Evolutionary conservation across 1,284 basidiomycete genomes (phyloP), one percentile per base, ranked within the genome.

Genomic region (Meira nashicola): DNA sequence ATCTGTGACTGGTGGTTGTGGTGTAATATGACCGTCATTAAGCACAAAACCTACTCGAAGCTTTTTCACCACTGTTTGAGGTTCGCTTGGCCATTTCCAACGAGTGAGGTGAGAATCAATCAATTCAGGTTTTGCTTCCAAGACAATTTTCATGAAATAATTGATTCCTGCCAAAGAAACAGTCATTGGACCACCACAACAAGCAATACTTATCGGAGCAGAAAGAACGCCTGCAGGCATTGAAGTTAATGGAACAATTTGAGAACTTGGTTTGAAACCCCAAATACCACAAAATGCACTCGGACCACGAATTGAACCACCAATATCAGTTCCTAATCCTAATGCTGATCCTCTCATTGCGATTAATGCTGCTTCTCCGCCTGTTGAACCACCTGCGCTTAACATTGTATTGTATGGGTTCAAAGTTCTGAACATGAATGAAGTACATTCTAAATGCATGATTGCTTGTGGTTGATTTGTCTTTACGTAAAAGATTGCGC

Each of bases 1-100:
- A 39, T 89, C 81, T 15, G 73, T 79, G 17, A 90, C 78, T 0
- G 89, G 88, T 0, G 89, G 89, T 59, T 87, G 85, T 1, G 89
- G 89, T n/a, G 80, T 73, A 10, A 84, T 79, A 11, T 83, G 61
- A 0, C 84, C 87, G 69, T 88, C 83, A 66, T 89, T 81, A 83
- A 83, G 84, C 63, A 87, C 78, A 55, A 89, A 80, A 1, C 81
- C 85, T 88, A 86, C 59, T 84, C 85, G 10, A 89, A 79, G 14
- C 55, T 49, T 25, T 50, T 47, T 4, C 10, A 5, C 8, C 59
- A 59, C 40, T 66, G 52, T n/a, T 41, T 44, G 0, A 40, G 33
- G 4, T 19, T 9, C 3, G 46, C 40, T 58, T n/a, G 59, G 63
- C 69, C 69, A 71, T 6, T 67, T 65, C 17, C 69, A 65, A 10